These are phyloP conservation scores for Dioscorea zingiberensis DNA, from an alignment of 106 monocot species.

Conservation along the genomic window DNA sequence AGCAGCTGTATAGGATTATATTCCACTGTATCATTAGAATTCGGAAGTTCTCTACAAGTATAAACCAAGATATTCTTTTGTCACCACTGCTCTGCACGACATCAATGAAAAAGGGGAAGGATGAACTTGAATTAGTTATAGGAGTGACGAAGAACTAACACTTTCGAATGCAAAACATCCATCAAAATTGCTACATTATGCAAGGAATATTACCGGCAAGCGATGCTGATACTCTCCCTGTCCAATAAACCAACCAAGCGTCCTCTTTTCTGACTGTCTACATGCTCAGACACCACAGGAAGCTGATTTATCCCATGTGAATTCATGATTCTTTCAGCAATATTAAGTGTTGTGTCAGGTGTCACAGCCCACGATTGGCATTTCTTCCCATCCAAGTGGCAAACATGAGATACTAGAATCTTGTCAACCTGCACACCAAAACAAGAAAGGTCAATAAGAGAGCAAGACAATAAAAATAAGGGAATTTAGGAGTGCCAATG, in stretches of 20 bases:
- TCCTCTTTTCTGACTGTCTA: constrained; percentile 8
- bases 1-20: neutral
- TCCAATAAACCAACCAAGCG: constrained; percentile 45
- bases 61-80: constrained; percentile 2
- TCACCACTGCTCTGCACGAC: constrained; percentile 4
- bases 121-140: neutral
- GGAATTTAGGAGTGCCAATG: no score
- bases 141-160: neutral
- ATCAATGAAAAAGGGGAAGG: neutral
- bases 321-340: constrained; percentile 58
- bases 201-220: constrained; percentile 31
- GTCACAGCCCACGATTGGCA: constrained; percentile 31
- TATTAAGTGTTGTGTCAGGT: constrained; percentile 42
- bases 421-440: constrained; percentile 25
- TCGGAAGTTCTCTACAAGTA: neutral
- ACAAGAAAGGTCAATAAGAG: neutral
- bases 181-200: neutral
- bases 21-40: neutral
- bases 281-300: constrained; percentile 43
- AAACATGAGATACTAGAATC: constrained; percentile 39
- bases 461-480: neutral
- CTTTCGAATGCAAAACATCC: neutral
- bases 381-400: constrained; percentile 20
- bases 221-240: constrained; percentile 42
- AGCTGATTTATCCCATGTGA: constrained; percentile 34